Evolutionary conservation across 352 stramenopile species (phyloP), one percentile per base, ranked within the genome.

Genomic region (Globisporangium canariense): DNA sequence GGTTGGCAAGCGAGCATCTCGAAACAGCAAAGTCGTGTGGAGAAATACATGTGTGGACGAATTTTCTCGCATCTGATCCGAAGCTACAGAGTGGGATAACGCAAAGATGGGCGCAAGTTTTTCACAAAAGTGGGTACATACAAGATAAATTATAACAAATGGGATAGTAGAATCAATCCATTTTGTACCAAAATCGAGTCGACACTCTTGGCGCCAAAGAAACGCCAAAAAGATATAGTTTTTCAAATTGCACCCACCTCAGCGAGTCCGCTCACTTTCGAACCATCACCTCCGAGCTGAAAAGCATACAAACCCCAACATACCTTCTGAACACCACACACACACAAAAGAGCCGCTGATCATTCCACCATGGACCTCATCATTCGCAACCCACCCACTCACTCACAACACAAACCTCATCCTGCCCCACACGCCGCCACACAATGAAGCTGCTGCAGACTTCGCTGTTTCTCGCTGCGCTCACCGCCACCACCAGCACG

Each of bases 371-470:
- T 34, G 30, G 5, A 34, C 30, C 30, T 34, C 30, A 7, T 36
- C 3, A 36, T 36, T 36, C 7, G 7, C 32, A 36, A 36, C 32
- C 32, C 32, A 36, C 32, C 32, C 32, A 36, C 32, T 36, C 7
- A 11, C 20, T 52, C 47, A 53, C 47, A 53, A 53, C 47, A 9
- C n/a, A 53, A 53, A 18, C 1, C 47, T 4, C 47, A 6, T 16
- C 22, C 10, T n/a, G 0, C 20, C 10, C 7, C 47, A n/a, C 22
- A 53, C n/a, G 47, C 22, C 22, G n/a, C 20, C 47, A 53, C 16
- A n/a, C 41, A 3, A 63, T 63, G 58, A 63, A 53, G 47, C 47
- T 53, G 9, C 10, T 53, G 4, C 25, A 28, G 10, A n/a, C 47
- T 8, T 34, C 10, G 14, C 9, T 53, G 22, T 10, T 18, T 10